These are phyloP conservation scores for Phytophthora boehmeriae DNA, from an alignment of 352 stramenopile species.

Conservation along the genomic window DNA sequence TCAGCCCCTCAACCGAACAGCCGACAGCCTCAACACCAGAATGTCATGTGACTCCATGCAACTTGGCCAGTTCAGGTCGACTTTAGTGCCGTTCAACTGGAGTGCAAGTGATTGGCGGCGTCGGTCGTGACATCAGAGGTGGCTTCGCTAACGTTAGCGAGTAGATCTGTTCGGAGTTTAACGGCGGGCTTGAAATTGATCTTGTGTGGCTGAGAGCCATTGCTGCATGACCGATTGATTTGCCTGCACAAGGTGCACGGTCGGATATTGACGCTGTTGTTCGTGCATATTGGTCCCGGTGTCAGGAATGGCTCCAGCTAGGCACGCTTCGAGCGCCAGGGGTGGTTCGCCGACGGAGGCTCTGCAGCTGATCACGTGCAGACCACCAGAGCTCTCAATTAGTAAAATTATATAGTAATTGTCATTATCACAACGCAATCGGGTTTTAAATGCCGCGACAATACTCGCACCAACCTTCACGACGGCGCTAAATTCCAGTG, in stretches of 20 bases:
- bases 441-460: too few species aligned
- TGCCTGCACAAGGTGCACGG: constrained; percentile 10
- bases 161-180: constrained; percentile 20
- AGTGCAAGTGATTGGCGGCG: too few species aligned
- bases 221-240: constrained; percentile 26
- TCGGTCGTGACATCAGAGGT: not conserved
- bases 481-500: constrained; percentile 10
- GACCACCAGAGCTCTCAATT: too few species aligned
- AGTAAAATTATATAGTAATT: too few species aligned
- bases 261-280: constrained; percentile 15
- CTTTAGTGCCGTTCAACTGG: too few species aligned
- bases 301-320: constrained; percentile 7
- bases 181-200: constrained; percentile 6
- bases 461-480: not conserved
- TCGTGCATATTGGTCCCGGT: constrained; percentile 4
- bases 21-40: constrained; percentile 18
- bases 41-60: not conserved
- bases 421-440: too few species aligned
- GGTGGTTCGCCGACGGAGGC: too few species aligned
- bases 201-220: constrained; percentile 12
- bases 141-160: not conserved
- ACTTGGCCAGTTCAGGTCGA: constrained; percentile 2
- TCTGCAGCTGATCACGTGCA: too few species aligned
- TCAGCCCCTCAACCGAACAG: not conserved
- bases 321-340: not conserved